Conservation (phyloP, 306 rosid species). For the Cotoneaster glaucophyllus region DNA sequence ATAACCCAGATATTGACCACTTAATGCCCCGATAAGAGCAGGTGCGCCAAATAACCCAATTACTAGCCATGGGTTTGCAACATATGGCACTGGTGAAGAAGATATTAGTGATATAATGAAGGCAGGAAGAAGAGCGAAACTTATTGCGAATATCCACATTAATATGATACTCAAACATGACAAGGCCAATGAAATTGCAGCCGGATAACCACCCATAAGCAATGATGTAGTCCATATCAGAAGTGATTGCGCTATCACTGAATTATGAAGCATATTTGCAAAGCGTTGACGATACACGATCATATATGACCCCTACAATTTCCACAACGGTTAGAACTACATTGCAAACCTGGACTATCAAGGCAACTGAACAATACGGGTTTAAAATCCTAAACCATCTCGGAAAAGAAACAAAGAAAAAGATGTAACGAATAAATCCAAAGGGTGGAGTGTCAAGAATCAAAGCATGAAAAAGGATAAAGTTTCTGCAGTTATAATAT, state of each 20-base stretch:
- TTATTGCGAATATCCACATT: slow-evolving; percentile 64
- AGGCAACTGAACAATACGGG: neutral
- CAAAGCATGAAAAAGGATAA: slow-evolving; percentile 10
- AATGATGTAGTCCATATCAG: slow-evolving; percentile 77
- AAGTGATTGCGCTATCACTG: slow-evolving; percentile 85
- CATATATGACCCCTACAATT: slow-evolving; percentile 78
- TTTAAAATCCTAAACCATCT: neutral
- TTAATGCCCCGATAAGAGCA: slow-evolving; percentile 82
- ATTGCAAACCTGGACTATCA: slow-evolving; percentile 18
- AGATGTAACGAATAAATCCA: neutral
- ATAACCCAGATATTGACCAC: slow-evolving; percentile 85
- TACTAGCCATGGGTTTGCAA: slow-evolving; percentile 82
- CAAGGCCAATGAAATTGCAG: slow-evolving; percentile 66
- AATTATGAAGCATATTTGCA: slow-evolving; percentile 67
- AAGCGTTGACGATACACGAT: slow-evolving; percentile 65
- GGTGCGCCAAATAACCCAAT: slow-evolving; percentile 87
- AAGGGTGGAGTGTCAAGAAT: neutral
- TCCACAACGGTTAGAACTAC: slow-evolving; percentile 17
- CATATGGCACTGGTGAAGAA: slow-evolving; percentile 71
- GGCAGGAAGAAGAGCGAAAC: slow-evolving; percentile 54
- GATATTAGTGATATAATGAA: slow-evolving; percentile 59
- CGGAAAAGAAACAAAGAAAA: slow-evolving; percentile 1
- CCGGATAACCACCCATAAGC: slow-evolving; percentile 84
- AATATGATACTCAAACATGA: slow-evolving; percentile 62
- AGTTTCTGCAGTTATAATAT: slow-evolving; percentile 18